Evolutionary conservation across 2,329 filamentous ascomycete genomes (phyloP).

Genomic region (Aotearoamyces nothofagi): DNA sequence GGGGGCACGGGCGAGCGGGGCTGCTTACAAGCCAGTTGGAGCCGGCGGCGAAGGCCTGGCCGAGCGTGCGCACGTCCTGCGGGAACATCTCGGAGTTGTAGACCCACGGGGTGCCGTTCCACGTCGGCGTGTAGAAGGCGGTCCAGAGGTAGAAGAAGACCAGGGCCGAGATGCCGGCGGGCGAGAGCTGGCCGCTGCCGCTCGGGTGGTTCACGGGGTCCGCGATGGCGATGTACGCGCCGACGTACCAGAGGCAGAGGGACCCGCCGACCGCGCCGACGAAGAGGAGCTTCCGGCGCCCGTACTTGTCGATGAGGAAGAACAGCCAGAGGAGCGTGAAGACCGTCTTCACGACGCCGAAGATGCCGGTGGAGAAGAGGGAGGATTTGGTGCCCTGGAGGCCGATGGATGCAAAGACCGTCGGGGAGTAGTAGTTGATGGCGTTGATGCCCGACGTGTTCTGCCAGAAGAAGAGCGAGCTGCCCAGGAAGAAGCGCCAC

Average conservation of each 20-base stretch:
- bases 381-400: conserved; percentile 37
- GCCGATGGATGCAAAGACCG: conserved; percentile 49
- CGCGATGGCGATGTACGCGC: conserved; percentile 39
- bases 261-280: conserved; percentile 47
- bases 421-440: conserved; percentile 62
- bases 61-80: conserved; percentile 51
- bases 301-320: conserved; percentile 49
- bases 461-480: conserved; percentile 65
- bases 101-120: conserved; percentile 66
- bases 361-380: conserved; percentile 58
- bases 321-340: conserved; percentile 56
- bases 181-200: conserved; percentile 5
- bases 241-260: conserved; percentile 49
- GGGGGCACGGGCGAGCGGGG: too few relatives aligned
- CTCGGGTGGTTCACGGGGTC: conserved; percentile 21
- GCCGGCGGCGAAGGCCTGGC: conserved; percentile 55
- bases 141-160: conserved; percentile 68
- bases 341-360: conserved; percentile 60
- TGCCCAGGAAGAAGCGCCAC: conserved; percentile 60
- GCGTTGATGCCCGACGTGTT: conserved; percentile 67
- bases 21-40: conserved; percentile 63
- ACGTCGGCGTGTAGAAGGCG: conserved; percentile 54
- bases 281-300: conserved; percentile 48
- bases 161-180: conserved; percentile 39
- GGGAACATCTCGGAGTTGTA: conserved; percentile 65